Conservation (phyloP, 768 basidiomycete species). For the Tremella yokohamensis region DNA sequence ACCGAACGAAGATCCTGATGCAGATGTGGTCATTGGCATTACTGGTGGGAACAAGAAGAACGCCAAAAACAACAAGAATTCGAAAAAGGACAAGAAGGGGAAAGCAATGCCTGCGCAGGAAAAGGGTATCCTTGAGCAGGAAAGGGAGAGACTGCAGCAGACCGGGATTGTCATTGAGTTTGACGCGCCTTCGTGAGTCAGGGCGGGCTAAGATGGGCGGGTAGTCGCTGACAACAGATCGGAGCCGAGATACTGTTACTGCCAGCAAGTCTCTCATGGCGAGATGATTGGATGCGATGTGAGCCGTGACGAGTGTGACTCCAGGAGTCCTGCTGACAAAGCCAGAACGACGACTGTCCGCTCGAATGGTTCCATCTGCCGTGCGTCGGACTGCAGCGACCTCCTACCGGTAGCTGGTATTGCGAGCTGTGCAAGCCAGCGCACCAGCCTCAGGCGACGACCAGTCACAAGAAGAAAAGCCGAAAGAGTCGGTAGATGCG, state of each 20-base stretch:
- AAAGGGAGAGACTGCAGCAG: not conserved
- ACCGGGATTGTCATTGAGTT: constrained; percentile 2
- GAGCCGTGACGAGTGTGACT: constrained; percentile 8
- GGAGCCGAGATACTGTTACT: constrained; percentile 50
- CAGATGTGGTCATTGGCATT: constrained; percentile 21
- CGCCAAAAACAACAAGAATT: not conserved
- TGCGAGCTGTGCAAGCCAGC: constrained; percentile 41
- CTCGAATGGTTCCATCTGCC: constrained; percentile 49
- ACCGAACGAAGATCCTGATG: constrained; percentile 13
- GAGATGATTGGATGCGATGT: constrained; percentile 50
- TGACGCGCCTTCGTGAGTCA: constrained; percentile 40
- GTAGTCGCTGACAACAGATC: constrained; percentile 24
- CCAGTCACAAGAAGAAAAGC: constrained; percentile 8
- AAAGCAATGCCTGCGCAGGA: not conserved
- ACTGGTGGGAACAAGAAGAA: constrained; percentile 3
- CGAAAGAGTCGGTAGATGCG: not conserved
- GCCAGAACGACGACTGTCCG: constrained; percentile 49
- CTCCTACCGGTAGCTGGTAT: constrained; percentile 45
- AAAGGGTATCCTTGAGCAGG: no score
- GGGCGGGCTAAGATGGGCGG: no score
- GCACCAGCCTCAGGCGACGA: not conserved
- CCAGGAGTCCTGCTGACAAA: constrained; percentile 5
- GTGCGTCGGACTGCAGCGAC: constrained; percentile 32
- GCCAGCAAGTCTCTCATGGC: constrained; percentile 47
- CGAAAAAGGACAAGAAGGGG: constrained; percentile 4